Base-by-base conservation (phyloP, 352 stramenopile species). In the Stramenopiles sp. region DNA sequence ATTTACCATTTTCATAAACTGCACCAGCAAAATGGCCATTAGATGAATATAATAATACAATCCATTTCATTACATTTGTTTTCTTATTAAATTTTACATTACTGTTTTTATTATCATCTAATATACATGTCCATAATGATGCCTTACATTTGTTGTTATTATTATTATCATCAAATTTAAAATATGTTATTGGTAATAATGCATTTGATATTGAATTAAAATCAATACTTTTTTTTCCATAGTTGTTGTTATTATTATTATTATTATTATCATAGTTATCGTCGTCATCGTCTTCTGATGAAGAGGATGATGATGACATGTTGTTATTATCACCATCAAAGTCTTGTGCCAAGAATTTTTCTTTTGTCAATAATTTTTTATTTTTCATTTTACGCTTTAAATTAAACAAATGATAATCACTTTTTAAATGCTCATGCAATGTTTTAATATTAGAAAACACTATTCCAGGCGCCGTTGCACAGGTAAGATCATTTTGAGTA, bases 1-100 rank as follows among this genome's bases (percentile, higher is more conserved):
- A 93, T 81, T 90, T 92, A 43, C 92, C 89, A 81, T 88, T 86
- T 43, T 92, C 84, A 83, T 94, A 97, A 1, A 96, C 85, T 23
- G 88, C 92, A 1, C 88, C 90, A 0, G 91, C 92, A 84, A 97
- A 97, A 74, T 92, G 86, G 13, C 93, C 93, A 69, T 89, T 95
- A 0, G 87, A 89, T 87, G 89, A 94, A 7, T 87, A 83, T 78
- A 88, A 88, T n/a, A 86, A 84, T 1, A 88, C 90, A 29, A 78
- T 32, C 0, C 53, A 32, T 0, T 74, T 31, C 0, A 78, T 23
- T 53, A 83, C 79, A n/a, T 65, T 69, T 27, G 79, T 43, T 0
- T 84, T 85, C 65, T 91, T 79, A 31, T 86, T 78, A 6, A 87
- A 82, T 32, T 91, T 80, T 65, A 87, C 81, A 33, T 77, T 79